phyloP scores from a whole-genome alignment of 768 basidiomycete species.

The Tylopilus plumbeoviolaceoides region DNA sequence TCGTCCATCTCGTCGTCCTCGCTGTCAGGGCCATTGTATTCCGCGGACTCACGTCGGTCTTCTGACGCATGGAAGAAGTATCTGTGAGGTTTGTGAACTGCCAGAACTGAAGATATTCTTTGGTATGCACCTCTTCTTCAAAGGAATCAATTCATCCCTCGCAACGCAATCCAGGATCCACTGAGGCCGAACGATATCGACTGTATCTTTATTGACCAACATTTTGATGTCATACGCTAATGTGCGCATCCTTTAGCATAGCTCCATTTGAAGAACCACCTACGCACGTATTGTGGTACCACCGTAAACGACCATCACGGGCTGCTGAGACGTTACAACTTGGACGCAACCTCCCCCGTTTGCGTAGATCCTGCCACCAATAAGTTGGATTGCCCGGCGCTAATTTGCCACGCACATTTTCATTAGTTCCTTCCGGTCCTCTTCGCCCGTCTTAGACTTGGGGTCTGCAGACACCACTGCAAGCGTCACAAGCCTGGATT shows the following conservation, averaged over 20 bases:
- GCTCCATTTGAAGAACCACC: background rate
- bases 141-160: constrained; percentile 49
- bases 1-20: constrained; percentile 28
- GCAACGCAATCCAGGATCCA: constrained; percentile 84
- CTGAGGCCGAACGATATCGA: constrained; percentile 72
- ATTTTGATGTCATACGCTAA: constrained; percentile 69
- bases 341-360: constrained; percentile 67
- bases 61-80: constrained; percentile 77
- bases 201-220: constrained; percentile 62
- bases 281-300: constrained; percentile 64
- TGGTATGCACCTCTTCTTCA: constrained; percentile 57
- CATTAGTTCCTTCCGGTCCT: constrained; percentile 66
- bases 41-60: constrained; percentile 43
- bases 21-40: constrained; percentile 45
- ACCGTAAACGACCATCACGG: constrained; percentile 61
- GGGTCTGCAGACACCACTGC: constrained; percentile 75
- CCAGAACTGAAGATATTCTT: background rate
- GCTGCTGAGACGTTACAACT: constrained; percentile 51
- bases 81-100: constrained; percentile 32
- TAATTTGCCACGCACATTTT: constrained; percentile 47
- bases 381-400: background rate
- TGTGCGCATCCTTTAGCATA: background rate
- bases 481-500: background rate
- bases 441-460: constrained; percentile 58
- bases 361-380: constrained; percentile 52